Conservation (phyloP, 148 eudicot genomes). For the Rhododendron ferrugineum region DNA sequence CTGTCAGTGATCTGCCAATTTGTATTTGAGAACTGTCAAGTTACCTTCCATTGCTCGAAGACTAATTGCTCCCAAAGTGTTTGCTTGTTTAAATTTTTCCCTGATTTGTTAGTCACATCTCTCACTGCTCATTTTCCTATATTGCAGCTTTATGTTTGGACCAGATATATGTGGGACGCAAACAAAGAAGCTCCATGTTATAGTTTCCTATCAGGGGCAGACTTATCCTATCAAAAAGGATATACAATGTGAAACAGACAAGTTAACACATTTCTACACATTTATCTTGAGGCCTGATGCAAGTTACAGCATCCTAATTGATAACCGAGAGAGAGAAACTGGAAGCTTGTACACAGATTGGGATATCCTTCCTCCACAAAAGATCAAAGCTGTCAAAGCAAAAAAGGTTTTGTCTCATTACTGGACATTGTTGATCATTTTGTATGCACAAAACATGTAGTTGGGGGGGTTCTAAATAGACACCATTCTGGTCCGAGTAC, state of each 20-base stretch:
- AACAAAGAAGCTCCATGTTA: conserved; percentile 81
- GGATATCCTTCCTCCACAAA: conserved; percentile 86
- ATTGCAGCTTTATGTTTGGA: conserved; percentile 89
- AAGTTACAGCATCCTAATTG: conserved; percentile 69
- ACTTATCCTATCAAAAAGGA: conserved; percentile 87
- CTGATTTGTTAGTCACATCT: background rate
- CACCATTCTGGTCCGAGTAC: background rate
- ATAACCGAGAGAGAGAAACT: conserved; percentile 73
- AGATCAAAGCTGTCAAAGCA: conserved; percentile 72
- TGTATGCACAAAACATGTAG: background rate
- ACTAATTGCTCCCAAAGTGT: background rate
- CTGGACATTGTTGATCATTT: background rate
- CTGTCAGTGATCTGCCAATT: background rate
- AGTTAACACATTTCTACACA: conserved; percentile 91
- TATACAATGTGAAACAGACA: conserved; percentile 92
- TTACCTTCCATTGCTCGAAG: background rate
- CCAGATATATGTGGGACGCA: conserved; percentile 94
- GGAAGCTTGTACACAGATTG: conserved; percentile 90
- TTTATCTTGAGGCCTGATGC: conserved; percentile 86
- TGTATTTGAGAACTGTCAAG: background rate
- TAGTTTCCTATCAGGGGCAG: conserved; percentile 87
- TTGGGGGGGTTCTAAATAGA: background rate
- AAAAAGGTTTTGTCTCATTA: conserved; percentile 48
- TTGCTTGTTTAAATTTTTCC: background rate
- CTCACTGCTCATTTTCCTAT: background rate